These are phyloP conservation scores for Paracoccidioides brasiliensis DNA, from an alignment of 2,329 filamentous ascomycete genomes.

Conservation along the genomic window DNA sequence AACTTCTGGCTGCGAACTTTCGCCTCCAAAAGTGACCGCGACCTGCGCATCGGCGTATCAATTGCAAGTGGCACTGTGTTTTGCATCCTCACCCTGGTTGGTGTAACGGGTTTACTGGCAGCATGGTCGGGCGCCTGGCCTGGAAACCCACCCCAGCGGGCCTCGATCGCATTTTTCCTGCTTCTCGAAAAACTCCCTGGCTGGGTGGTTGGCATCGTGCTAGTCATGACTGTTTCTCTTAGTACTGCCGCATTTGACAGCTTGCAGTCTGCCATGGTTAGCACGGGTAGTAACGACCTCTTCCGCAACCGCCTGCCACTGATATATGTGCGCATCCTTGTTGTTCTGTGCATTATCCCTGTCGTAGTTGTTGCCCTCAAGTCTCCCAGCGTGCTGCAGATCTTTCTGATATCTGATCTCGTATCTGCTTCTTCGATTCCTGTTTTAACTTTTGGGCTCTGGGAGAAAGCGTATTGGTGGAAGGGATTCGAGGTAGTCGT, in stretches of 20 bases:
- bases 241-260: constrained; percentile 69
- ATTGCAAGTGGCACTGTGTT: constrained; percentile 53
- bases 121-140: constrained; percentile 64
- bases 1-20: constrained; percentile 78
- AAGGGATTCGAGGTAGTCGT: constrained; percentile 68
- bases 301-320: constrained; percentile 71
- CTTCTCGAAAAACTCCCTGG: constrained; percentile 57
- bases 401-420: constrained; percentile 30
- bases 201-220: constrained; percentile 71
- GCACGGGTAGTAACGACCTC: constrained; percentile 70
- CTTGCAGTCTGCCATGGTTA: constrained; percentile 72
- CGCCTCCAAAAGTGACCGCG: constrained; percentile 61
- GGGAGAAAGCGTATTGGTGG: constrained; percentile 55
- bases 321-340: constrained; percentile 55
- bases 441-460: constrained; percentile 59
- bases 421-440: constrained; percentile 66
- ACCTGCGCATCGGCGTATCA: constrained; percentile 61
- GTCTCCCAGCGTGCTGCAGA: constrained; percentile 14
- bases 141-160: constrained; percentile 47
- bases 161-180: constrained; percentile 61
- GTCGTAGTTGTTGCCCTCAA: constrained; percentile 36
- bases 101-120: constrained; percentile 59
- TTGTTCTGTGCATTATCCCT: constrained; percentile 62
- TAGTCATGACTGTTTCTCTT: constrained; percentile 67
- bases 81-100: constrained; percentile 59